Evolutionary conservation across 163 green algal genomes (phyloP).

Genomic region (Volvox carteri): DNA sequence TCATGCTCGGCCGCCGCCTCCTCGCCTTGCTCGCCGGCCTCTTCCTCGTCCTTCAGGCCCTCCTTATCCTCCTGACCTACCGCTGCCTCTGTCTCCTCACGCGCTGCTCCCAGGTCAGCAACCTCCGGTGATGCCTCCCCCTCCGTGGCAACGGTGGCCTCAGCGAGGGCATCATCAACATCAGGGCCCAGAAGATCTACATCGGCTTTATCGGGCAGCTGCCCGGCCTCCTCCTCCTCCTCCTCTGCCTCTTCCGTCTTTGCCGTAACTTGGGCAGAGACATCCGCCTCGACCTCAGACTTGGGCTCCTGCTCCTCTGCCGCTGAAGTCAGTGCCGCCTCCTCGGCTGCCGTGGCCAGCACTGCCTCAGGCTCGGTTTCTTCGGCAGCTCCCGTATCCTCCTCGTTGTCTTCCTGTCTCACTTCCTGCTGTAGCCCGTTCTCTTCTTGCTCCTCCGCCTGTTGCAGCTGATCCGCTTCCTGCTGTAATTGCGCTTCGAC

Average conservation of each 20-base stretch:
- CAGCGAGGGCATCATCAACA: not conserved
- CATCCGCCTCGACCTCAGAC: not conserved
- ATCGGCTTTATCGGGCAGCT: not conserved
- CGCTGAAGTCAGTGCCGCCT: too few species aligned
- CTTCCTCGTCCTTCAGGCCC: not conserved
- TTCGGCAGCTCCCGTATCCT: not conserved
- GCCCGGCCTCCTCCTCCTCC: not conserved
- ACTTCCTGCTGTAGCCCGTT: not conserved
- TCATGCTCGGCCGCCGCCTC: not conserved
- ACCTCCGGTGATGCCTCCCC: not conserved
- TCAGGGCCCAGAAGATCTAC: not conserved
- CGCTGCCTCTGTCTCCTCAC: not conserved
- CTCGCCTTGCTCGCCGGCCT: not conserved
- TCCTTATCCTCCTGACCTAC: not conserved
- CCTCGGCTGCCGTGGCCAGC: not conserved
- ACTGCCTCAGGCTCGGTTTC: not conserved
- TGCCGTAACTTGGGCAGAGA: not conserved
- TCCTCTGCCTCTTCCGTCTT: not conserved
- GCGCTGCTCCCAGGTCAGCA: not conserved
- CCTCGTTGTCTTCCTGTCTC: not conserved
- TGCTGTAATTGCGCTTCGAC: not conserved
- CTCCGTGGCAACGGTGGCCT: too few species aligned
- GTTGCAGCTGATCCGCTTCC: not conserved
- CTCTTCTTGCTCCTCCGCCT: not conserved
- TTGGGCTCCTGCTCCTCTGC: not conserved